A percentile compares a stretch with the other conserved stretches of the same genome.
These are phyloP conservation scores for Euphrasia confusa DNA, from an alignment of 257 asterid species.

Conservation along the genomic window DNA sequence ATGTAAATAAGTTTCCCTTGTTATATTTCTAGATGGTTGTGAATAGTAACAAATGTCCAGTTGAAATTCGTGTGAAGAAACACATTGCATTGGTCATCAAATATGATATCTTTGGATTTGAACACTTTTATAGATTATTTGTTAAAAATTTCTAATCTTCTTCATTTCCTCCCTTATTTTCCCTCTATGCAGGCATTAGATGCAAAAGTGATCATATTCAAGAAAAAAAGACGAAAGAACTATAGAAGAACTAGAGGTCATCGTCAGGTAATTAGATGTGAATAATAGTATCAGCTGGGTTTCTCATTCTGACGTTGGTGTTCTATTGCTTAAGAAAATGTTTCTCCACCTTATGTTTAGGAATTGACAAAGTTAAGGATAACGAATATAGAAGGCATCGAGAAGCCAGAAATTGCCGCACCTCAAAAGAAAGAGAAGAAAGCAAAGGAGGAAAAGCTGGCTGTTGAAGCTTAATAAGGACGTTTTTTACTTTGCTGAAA, in stretches of 20 bases:
- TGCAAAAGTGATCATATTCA: constrained; percentile 90
- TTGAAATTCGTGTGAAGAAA: background rate
- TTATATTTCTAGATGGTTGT: background rate
- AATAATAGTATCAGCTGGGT: background rate
- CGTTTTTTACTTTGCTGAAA: constrained; percentile 6
- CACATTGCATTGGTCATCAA: background rate
- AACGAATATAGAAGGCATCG: constrained; percentile 72
- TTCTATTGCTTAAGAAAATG: background rate
- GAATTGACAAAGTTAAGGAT: constrained; percentile 89
- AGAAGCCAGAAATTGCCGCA: constrained; percentile 44
- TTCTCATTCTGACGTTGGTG: background rate
- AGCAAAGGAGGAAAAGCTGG: constrained; percentile 35
- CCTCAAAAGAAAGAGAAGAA: constrained; percentile 44
- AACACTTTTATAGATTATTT: background rate
- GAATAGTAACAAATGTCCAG: background rate
- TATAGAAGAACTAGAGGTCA: constrained; percentile 88
- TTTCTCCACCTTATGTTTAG: constrained; percentile 30
- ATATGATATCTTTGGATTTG: background rate
- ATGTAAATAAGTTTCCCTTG: background rate
- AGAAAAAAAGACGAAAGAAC: constrained; percentile 96
- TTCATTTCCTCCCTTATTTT: constrained; percentile 1
- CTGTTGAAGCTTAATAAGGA: constrained; percentile 40
- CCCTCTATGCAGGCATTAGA: constrained; percentile 63
- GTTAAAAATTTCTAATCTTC: background rate
- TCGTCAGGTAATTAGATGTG: constrained; percentile 63